These are phyloP conservation scores for Umbilicus rupestris DNA, from an alignment of 164 flowering plant genomes.

Conservation along the genomic window DNA sequence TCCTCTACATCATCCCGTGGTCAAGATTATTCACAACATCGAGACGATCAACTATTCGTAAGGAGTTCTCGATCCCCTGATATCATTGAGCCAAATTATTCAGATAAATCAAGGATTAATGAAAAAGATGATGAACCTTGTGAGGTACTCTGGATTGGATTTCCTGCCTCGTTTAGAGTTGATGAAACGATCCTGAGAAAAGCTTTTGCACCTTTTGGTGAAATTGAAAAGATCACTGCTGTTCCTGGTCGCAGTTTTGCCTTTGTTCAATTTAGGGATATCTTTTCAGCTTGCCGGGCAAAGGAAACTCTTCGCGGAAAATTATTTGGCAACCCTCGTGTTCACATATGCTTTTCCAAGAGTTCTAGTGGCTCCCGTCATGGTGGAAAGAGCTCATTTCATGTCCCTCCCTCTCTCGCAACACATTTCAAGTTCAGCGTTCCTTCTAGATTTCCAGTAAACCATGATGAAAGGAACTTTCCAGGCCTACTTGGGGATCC, in stretches of 20 bases:
- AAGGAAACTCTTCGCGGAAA: constrained; percentile 93
- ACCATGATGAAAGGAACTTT: constrained; percentile 29
- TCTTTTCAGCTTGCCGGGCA: constrained; percentile 69
- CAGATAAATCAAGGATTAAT: constrained; percentile 39
- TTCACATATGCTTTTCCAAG: constrained; percentile 79
- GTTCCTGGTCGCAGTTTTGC: constrained; percentile 93
- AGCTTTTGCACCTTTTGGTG: constrained; percentile 90
- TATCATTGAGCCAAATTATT: constrained; percentile 37
- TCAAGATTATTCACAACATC: constrained; percentile 33
- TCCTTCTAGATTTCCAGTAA: constrained; percentile 31
- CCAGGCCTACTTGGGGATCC: constrained; percentile 28
- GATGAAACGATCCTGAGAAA: constrained; percentile 59
- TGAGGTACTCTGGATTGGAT: constrained; percentile 90
- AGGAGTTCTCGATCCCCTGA: constrained; percentile 42
- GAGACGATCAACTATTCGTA: constrained; percentile 36
- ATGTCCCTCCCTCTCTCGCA: constrained; percentile 36
- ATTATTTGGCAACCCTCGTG: constrained; percentile 86
- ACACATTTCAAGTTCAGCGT: constrained; percentile 21
- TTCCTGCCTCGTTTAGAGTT: constrained; percentile 65
- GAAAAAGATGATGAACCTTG: constrained; percentile 70
- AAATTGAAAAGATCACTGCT: constrained; percentile 68
- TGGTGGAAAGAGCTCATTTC: constrained; percentile 33
- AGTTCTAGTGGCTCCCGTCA: constrained; percentile 45
- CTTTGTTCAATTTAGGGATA: constrained; percentile 62
- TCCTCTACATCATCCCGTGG: constrained; percentile 38